These are phyloP conservation scores for Zymoseptoria crescenta DNA, from an alignment of 2,329 filamentous ascomycete species.

Conservation along the genomic window DNA sequence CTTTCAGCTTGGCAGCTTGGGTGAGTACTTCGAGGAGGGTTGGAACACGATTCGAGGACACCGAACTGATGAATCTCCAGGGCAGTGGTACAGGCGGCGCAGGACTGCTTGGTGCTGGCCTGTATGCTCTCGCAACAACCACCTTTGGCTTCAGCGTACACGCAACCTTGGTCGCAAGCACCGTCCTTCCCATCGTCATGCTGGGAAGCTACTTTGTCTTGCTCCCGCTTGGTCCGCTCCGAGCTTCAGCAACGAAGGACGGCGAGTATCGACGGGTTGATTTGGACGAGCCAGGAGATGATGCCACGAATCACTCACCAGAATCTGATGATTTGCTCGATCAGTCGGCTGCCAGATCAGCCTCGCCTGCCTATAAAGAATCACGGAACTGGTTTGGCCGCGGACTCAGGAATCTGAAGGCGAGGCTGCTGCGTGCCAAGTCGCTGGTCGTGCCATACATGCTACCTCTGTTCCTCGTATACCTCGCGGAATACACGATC, in stretches of 20 bases:
- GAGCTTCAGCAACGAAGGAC: conserved; percentile 37
- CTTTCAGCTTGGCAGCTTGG: conserved; percentile 81
- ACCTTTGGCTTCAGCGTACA: conserved; percentile 67
- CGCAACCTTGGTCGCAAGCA: conserved; percentile 66
- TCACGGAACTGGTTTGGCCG: conserved; percentile 3
- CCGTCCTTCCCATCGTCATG: conserved; percentile 75
- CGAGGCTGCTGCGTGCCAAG: conserved; percentile 47
- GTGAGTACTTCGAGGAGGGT: conserved; percentile 24
- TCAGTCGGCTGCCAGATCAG: conserved; percentile 21
- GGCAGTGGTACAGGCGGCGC: conserved; percentile 55
- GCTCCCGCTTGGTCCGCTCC: conserved; percentile 61
- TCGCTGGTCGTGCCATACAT: conserved; percentile 49
- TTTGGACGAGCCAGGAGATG: conserved; percentile 35
- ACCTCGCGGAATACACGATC: conserved; percentile 93
- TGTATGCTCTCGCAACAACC: conserved; percentile 76
- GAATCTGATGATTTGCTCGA: conserved; percentile 32
- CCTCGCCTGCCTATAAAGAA: conserved; percentile 20
- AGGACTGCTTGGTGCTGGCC: conserved; percentile 73
- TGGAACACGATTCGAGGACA: neutral
- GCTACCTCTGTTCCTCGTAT: conserved; percentile 85
- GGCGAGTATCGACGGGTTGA: conserved; percentile 49
- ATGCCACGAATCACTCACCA: conserved; percentile 21
- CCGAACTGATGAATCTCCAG: neutral
- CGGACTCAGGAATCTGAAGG: conserved; percentile 14
- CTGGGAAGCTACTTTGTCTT: conserved; percentile 77